phyloP scores from a whole-genome alignment of 2,329 filamentous ascomycete species.

The Rhynchosporium agropyri region DNA sequence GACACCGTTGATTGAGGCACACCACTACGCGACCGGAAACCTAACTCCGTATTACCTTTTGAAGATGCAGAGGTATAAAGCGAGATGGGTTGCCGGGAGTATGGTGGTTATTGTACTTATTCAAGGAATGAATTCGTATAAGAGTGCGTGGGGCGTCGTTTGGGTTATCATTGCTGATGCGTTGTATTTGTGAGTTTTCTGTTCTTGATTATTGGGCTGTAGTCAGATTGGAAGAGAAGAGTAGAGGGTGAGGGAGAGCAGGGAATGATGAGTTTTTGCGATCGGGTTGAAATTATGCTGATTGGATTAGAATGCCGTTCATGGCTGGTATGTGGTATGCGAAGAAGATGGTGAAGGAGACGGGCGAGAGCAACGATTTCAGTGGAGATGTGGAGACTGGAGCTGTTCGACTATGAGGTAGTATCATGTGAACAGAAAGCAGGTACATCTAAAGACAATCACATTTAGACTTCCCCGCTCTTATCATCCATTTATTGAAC shows the following conservation, averaged over 20 bases:
- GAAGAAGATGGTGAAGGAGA: conserved; percentile 9
- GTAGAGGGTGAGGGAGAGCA: background rate
- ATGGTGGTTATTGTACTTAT: conserved; percentile 3
- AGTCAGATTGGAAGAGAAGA: no score
- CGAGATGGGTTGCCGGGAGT: conserved; percentile 2
- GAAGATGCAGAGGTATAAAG: conserved; percentile 14
- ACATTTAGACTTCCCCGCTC: background rate
- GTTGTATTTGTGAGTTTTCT: conserved; percentile 10
- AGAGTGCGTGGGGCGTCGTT: conserved; percentile 3
- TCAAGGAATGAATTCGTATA: background rate
- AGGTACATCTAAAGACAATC: background rate
- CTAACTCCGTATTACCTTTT: conserved; percentile 1
- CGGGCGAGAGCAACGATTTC: background rate
- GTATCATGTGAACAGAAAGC: background rate
- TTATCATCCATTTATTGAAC: background rate
- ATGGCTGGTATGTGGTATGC: conserved; percentile 5
- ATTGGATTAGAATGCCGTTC: background rate
- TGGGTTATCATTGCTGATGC: conserved; percentile 2
- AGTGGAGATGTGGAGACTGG: background rate
- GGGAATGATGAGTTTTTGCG: background rate
- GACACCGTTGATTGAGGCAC: conserved; percentile 6
- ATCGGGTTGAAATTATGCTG: background rate
- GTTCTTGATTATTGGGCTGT: background rate
- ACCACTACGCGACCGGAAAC: conserved; percentile 13
- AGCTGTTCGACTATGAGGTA: background rate